Conservation (phyloP, 345 rosid species). For the Luvunga scandens region DNA sequence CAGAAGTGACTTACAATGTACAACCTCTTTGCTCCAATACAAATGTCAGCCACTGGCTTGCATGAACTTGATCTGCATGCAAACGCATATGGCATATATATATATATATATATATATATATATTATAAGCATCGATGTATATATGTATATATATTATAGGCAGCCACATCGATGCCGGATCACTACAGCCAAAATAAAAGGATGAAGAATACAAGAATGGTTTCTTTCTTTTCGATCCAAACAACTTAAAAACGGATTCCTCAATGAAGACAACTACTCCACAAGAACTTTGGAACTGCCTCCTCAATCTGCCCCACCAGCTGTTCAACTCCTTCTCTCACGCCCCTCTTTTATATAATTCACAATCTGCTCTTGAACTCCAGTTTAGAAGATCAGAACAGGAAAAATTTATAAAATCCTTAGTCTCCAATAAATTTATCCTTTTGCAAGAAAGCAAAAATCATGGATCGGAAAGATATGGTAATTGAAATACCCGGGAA, state of each 20-base stretch:
- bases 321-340: constrained; percentile 15
- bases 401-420: neutral
- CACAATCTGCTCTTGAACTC: neutral
- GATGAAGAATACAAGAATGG: constrained; percentile 27
- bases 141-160: too few relatives aligned
- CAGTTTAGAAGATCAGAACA: constrained; percentile 12
- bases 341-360: constrained; percentile 17
- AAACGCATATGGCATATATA: neutral
- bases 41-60: neutral
- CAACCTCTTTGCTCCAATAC: neutral
- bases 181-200: constrained; percentile 8
- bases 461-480: constrained; percentile 34
- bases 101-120: neutral
- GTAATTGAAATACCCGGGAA: constrained; percentile 37
- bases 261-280: constrained; percentile 31
- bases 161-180: neutral
- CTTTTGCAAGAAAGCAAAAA: neutral
- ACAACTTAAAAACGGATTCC: constrained; percentile 25
- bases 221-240: constrained; percentile 14
- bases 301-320: constrained; percentile 26
- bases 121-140: too few relatives aligned
- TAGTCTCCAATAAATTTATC: neutral
- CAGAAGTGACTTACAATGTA: neutral
- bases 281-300: constrained; percentile 25
- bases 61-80: neutral